phyloP scores from a whole-genome alignment of 1,139 yeast species.

The Suhomyces maxii region DNA sequence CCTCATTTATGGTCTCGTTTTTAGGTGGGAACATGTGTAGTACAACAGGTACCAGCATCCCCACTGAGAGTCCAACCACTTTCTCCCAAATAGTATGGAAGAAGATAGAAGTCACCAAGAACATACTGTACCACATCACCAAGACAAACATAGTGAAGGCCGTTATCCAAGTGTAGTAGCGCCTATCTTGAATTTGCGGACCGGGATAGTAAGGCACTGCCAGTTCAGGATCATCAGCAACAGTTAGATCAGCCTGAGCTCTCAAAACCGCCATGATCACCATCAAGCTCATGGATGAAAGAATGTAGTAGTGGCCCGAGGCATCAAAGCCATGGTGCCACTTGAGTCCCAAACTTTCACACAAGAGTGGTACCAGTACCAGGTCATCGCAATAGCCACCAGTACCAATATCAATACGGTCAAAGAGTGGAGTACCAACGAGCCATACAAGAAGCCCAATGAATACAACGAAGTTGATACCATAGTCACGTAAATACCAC shows the following conservation, averaged over 20 bases:
- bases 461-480: constrained; percentile 18
- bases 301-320: constrained; percentile 63
- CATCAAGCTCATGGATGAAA: constrained; percentile 49
- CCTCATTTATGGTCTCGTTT: too few species aligned
- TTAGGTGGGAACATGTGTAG: neutral
- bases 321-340: constrained; percentile 64
- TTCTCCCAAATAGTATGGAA: constrained; percentile 64
- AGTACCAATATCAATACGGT: constrained; percentile 30
- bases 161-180: neutral
- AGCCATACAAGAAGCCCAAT: constrained; percentile 39
- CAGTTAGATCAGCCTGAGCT: neutral
- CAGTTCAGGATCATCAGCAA: neutral
- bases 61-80: constrained; percentile 50
- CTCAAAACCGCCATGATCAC: constrained; percentile 24
- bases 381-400: constrained; percentile 6
- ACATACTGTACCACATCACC: constrained; percentile 46
- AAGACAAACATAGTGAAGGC: constrained; percentile 17
- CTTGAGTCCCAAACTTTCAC: constrained; percentile 41
- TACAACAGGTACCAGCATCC: constrained; percentile 37
- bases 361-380: neutral
- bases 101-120: constrained; percentile 55
- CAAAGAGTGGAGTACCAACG: constrained; percentile 48
- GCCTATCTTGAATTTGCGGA: neutral
- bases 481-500: constrained; percentile 14
- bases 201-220: neutral